Evolutionary conservation across 352 stramenopile genomes (phyloP).

Genomic region (Phytophthora macrochlamydospora): DNA sequence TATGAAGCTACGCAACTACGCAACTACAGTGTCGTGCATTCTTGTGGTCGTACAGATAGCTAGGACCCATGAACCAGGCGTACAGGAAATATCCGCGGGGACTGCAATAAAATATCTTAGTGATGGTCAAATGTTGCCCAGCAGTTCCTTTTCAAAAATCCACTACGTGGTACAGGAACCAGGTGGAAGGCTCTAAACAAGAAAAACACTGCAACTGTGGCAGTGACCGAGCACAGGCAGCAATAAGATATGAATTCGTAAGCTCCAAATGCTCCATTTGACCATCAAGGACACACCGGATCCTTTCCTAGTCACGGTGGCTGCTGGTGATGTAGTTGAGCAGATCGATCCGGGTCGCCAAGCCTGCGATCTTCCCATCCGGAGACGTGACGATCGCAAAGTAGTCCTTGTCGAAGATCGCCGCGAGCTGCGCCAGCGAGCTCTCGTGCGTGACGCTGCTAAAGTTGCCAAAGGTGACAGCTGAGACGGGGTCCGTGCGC

Average conservation of each 20-base stretch:
- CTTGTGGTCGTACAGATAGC: neutral
- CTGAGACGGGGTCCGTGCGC: constrained; percentile 80
- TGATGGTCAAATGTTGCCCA: neutral
- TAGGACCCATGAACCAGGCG: neutral
- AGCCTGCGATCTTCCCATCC: constrained; percentile 84
- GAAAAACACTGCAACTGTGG: neutral
- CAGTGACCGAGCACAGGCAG: neutral
- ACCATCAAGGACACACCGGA: no score
- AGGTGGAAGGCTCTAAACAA: neutral
- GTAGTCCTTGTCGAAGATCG: constrained; percentile 96
- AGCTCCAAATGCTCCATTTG: neutral
- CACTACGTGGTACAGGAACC: no score
- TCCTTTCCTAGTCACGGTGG: constrained; percentile 20
- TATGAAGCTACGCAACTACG: no score
- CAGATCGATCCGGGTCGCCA: constrained; percentile 96
- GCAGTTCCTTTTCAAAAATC: no score
- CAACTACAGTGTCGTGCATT: neutral
- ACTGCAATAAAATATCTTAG: neutral
- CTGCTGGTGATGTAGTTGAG: constrained; percentile 93
- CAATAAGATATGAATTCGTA: neutral
- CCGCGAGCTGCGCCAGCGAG: constrained; percentile 88
- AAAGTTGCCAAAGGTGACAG: constrained; percentile 95
- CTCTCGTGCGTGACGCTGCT: constrained; percentile 89
- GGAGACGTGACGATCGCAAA: constrained; percentile 91
- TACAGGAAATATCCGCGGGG: neutral